Conservation (phyloP, 2,329 filamentous ascomycete species). For the Neophaeococcomyces aloes region DNA sequence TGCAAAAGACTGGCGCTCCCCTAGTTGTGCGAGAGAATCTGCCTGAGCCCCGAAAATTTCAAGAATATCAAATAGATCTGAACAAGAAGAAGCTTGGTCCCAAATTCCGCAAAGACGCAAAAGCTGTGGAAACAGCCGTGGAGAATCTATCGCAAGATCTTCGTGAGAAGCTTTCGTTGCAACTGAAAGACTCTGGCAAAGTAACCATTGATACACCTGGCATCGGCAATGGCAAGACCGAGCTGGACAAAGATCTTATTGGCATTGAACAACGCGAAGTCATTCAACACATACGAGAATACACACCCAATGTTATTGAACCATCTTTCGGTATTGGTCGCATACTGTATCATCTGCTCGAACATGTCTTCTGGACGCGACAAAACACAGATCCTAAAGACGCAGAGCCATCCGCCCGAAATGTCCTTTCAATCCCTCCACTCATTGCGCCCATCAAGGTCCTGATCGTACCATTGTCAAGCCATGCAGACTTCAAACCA, state of each 20-base stretch:
- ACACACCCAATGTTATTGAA: slow-evolving; percentile 91
- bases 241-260: slow-evolving; percentile 69
- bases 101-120: slow-evolving; percentile 88
- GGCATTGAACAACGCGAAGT: slow-evolving; percentile 74
- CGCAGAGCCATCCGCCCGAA: slow-evolving; percentile 47
- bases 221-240: slow-evolving; percentile 60
- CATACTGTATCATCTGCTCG: slow-evolving; percentile 84
- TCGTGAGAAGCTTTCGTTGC: slow-evolving; percentile 66
- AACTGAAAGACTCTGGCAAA: slow-evolving; percentile 62
- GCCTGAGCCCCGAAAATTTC: slow-evolving; percentile 64
- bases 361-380: slow-evolving; percentile 92
- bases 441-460: slow-evolving; percentile 89
- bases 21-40: slow-evolving; percentile 75
- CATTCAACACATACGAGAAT: slow-evolving; percentile 76
- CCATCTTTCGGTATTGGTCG: slow-evolving; percentile 95
- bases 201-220: slow-evolving; percentile 64
- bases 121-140: slow-evolving; percentile 70
- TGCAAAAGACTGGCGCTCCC: slow-evolving; percentile 80
- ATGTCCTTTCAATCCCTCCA: slow-evolving; percentile 64
- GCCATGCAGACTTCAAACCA: slow-evolving; percentile 70
- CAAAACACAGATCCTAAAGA: slow-evolving; percentile 73
- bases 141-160: slow-evolving; percentile 66
- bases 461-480: slow-evolving; percentile 78
- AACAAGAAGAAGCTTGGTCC: slow-evolving; percentile 96
- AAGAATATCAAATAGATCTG: slow-evolving; percentile 79